Conservation (phyloP, 176 grass and related monocot genomes). For the Rhipidocladum racemiflorum region DNA sequence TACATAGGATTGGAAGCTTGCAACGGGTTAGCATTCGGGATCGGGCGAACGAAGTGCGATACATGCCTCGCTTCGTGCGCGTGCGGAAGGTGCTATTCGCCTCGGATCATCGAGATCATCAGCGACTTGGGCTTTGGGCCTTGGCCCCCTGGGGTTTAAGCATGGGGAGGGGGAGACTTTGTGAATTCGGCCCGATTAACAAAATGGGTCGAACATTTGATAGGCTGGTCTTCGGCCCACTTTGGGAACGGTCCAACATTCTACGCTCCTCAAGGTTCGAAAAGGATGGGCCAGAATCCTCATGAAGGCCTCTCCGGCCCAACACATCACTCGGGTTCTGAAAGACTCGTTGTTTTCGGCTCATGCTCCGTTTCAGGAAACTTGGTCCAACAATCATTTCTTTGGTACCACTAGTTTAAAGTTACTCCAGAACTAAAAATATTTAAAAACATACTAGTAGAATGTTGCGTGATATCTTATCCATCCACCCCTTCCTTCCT, state of each 20-base stretch:
- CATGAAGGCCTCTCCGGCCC: too few relatives aligned
- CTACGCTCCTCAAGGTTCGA: not conserved
- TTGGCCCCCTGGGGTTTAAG: not conserved
- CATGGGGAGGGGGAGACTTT: not conserved
- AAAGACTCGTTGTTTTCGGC: too few relatives aligned
- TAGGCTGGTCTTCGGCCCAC: rapidly evolving
- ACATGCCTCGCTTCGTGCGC: not conserved
- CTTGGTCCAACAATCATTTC: too few relatives aligned
- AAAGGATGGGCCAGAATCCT: not conserved
- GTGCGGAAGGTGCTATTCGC: not conserved
- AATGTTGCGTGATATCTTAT: too few relatives aligned
- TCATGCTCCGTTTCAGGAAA: not conserved
- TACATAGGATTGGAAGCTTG: not conserved
- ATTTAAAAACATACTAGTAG: too few relatives aligned
- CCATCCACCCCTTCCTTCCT: too few relatives aligned
- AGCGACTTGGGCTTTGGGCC: not conserved
- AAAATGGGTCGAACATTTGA: not conserved
- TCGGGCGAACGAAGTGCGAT: not conserved
- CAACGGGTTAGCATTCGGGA: not conserved
- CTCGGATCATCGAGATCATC: not conserved
- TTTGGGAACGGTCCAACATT: not conserved
- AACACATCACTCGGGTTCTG: not conserved
- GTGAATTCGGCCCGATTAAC: not conserved
- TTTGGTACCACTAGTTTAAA: too few relatives aligned
- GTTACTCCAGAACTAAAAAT: too few relatives aligned